Evolutionary conservation across 768 basidiomycete species (phyloP), one percentile per base, ranked within the genome.

Genomic region (Sporobolomyces phaffii): DNA sequence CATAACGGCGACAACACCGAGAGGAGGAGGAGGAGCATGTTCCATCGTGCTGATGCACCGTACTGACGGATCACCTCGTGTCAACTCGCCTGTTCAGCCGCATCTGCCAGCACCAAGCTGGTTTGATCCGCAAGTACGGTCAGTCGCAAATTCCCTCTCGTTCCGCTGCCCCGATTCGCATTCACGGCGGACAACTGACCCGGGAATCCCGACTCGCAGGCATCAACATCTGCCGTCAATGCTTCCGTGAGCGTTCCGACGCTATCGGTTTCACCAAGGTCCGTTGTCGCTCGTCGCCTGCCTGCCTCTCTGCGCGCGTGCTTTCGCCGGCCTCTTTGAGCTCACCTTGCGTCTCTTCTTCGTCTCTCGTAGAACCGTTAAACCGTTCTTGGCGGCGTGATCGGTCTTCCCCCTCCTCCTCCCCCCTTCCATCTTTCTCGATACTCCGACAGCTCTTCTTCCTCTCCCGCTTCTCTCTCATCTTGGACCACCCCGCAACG

Each of bases 51-150:
- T n/a, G n/a, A n/a, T n/a, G n/a, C n/a, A n/a, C n/a, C n/a, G n/a
- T n/a, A n/a, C n/a, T n/a, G n/a, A n/a, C n/a, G n/a, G n/a, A n/a
- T n/a, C n/a, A n/a, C n/a, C n/a, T n/a, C n/a, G n/a, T n/a, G n/a
- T n/a, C n/a, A n/a, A n/a, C n/a, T n/a, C n/a, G n/a, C n/a, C n/a
- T n/a, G n/a, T n/a, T n/a, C 38, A 72, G 72, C 75, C 75, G 74
- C 50, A 72, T 75, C 67, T 75, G 74, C 70, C 65, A 68, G 51
- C 71, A 75, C 74, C 65, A 61, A 58, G 73, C 73, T 51, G 74
- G 74, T 73, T 68, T 75, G 59, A 75, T 75, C 73, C 70, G 74
- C 67, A 75, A 75, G 74, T 74, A 74, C 73, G 67, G 68, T 64
- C 15, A 47, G 66, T 53, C 10, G 44, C 26, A 36, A 36, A 20